These are phyloP conservation scores for Scopulariopsis brevicaulis DNA, from an alignment of 2,329 filamentous ascomycete species.

Conservation along the genomic window DNA sequence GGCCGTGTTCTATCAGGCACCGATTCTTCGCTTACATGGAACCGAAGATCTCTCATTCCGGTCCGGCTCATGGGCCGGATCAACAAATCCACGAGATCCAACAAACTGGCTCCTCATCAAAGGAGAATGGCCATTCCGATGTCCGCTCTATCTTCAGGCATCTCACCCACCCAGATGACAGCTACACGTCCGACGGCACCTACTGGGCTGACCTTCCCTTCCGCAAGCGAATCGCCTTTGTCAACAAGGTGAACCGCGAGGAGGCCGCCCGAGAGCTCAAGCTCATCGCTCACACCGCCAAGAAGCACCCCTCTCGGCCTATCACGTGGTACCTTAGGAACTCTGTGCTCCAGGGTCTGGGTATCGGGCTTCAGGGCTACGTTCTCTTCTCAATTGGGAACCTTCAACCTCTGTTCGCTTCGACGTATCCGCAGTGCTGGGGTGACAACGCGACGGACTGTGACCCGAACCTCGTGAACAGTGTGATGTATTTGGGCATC, in stretches of 20 bases:
- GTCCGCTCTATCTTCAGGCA: slow-evolving; percentile 59
- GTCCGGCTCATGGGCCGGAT: too few relatives aligned
- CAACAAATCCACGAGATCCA: too few relatives aligned
- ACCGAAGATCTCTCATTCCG: too few relatives aligned
- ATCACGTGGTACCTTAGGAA: slow-evolving; percentile 80
- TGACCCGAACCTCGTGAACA: slow-evolving; percentile 66
- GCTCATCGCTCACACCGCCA: slow-evolving; percentile 66
- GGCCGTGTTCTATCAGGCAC: too few relatives aligned
- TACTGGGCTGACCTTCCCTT: slow-evolving; percentile 90
- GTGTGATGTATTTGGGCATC: slow-evolving; percentile 77
- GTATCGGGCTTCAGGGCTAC: slow-evolving; percentile 86
- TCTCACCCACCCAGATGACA: slow-evolving; percentile 79
- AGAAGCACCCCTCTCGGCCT: slow-evolving; percentile 73
- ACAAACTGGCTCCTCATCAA: slow-evolving; percentile 3
- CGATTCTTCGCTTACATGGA: too few relatives aligned
- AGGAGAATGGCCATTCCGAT: slow-evolving; percentile 26
- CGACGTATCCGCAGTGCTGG: slow-evolving; percentile 75
- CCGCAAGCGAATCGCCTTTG: slow-evolving; percentile 59
- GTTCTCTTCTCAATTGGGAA: slow-evolving; percentile 97
- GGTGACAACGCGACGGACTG: slow-evolving; percentile 48
- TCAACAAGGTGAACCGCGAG: slow-evolving; percentile 57
- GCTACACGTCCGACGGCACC: slow-evolving; percentile 66
- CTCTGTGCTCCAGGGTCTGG: slow-evolving; percentile 84
- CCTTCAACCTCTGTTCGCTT: slow-evolving; percentile 67
- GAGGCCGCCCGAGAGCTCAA: slow-evolving; percentile 59